These are phyloP conservation scores for Epichloe festucae DNA, from an alignment of 2,329 filamentous ascomycete genomes.

Conservation along the genomic window DNA sequence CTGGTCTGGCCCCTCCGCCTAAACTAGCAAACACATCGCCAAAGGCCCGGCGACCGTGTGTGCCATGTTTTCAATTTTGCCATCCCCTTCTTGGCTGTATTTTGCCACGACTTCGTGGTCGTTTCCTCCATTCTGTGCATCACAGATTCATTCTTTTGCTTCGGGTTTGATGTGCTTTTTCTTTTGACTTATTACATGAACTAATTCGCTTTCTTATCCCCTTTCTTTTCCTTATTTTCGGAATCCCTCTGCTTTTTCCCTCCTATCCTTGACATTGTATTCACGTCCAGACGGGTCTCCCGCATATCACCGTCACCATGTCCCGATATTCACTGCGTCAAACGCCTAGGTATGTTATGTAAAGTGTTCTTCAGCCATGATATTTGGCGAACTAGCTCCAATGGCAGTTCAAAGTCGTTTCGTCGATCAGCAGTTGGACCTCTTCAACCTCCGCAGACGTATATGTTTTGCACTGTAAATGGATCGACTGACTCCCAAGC, in stretches of 20 bases:
- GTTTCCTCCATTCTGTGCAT: background rate
- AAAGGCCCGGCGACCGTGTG: background rate
- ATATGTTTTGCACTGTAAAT: background rate
- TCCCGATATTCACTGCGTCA: conserved; percentile 19
- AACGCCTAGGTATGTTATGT: conserved; percentile 16
- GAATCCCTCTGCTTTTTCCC: background rate
- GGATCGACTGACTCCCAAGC: conserved; percentile 2
- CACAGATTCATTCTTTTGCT: background rate
- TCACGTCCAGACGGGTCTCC: background rate
- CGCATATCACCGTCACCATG: conserved; percentile 7
- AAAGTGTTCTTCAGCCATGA: background rate
- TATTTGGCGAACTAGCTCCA: background rate
- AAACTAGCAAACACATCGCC: background rate
- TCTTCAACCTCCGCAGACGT: background rate
- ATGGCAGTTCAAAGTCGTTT: background rate
- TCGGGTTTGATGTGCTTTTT: background rate
- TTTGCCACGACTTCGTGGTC: background rate
- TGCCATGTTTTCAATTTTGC: background rate
- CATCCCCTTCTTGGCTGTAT: background rate
- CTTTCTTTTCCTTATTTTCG: background rate
- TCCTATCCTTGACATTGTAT: background rate
- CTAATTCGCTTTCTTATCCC: background rate
- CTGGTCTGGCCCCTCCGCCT: background rate
- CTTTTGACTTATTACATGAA: background rate
- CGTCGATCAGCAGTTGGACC: background rate